phyloP scores from a whole-genome alignment of 2,329 filamentous ascomycete genomes.

The Aspergillus piperis region DNA sequence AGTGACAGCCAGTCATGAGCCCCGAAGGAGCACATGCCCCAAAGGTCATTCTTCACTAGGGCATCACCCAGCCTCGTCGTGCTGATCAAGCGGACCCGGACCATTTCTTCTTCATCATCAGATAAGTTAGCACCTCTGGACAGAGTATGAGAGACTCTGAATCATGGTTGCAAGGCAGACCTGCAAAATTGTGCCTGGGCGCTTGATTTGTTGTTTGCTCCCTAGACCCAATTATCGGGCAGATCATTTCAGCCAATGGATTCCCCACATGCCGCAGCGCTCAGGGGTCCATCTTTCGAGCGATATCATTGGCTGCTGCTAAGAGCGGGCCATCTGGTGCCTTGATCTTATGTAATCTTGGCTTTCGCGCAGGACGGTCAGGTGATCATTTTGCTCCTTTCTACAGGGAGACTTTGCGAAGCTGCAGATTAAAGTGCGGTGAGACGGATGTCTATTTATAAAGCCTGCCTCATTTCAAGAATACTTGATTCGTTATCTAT shows the following conservation, averaged over 20 bases:
- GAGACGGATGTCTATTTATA: no score
- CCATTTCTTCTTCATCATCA: no score
- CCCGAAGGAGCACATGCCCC: slow-evolving; percentile 8
- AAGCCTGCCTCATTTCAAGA: no score
- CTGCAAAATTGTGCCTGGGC: neutral
- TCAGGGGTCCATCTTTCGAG: neutral
- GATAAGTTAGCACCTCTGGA: neutral
- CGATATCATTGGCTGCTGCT: neutral
- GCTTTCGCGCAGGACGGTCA: neutral
- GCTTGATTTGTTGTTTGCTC: neutral
- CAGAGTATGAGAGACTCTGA: neutral
- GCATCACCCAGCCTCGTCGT: neutral
- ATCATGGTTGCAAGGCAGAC: neutral
- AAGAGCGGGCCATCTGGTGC: neutral
- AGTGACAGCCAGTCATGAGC: slow-evolving; percentile 8
- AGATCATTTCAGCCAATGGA: slow-evolving; percentile 13
- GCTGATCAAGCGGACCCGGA: neutral
- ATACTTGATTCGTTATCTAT: no score
- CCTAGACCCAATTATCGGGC: neutral
- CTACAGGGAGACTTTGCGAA: no score
- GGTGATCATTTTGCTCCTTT: neutral
- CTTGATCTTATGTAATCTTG: neutral
- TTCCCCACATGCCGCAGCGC: slow-evolving; percentile 13
- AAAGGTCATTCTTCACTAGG: neutral
- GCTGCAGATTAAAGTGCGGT: no score